Conservation (phyloP, 2,329 filamentous ascomycete genomes). For the Sporothrix pseudoabietina region DNA sequence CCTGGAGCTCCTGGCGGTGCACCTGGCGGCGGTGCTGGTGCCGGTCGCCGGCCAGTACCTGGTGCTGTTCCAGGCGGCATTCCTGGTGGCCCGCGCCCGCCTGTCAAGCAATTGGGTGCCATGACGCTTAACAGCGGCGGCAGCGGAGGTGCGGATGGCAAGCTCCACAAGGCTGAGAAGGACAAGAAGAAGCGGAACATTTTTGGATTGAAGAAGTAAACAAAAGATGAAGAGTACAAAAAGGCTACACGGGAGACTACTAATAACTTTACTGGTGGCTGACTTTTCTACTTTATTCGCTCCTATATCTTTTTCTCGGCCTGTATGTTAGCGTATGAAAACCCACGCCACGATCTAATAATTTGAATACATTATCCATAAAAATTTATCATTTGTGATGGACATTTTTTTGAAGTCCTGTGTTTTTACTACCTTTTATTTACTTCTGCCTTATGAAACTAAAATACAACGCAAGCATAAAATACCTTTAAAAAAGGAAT, state of each 20-base stretch:
- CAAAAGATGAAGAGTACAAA: not conserved
- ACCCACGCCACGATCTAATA: conserved; percentile 9
- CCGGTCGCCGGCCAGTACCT: conserved; percentile 7
- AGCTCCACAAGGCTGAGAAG: conserved; percentile 53
- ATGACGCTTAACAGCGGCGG: conserved; percentile 52
- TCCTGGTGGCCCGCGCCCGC: conserved; percentile 47
- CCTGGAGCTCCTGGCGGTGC: conserved; percentile 31
- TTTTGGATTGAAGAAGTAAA: conserved; percentile 42
- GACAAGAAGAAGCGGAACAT: conserved; percentile 44
- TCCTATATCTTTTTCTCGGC: not conserved
- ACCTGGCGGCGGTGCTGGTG: not conserved
- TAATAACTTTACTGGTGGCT: conserved; percentile 4
- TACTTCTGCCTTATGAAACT: too few relatives aligned
- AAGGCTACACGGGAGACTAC: not conserved
- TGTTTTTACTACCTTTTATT: too few relatives aligned
- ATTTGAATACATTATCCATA: not conserved
- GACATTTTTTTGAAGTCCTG: not conserved
- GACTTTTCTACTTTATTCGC: not conserved
- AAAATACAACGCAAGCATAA: too few relatives aligned
- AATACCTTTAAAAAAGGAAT: too few relatives aligned
- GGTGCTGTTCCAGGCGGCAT: conserved; percentile 40
- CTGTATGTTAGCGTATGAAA: not conserved
- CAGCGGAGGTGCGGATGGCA: conserved; percentile 36
- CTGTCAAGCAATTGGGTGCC: conserved; percentile 57
- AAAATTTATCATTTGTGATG: not conserved